Evolutionary conservation across 2,329 filamentous ascomycete genomes (phyloP), one percentile per base, ranked within the genome.

Genomic region (Microdochium nivale): DNA sequence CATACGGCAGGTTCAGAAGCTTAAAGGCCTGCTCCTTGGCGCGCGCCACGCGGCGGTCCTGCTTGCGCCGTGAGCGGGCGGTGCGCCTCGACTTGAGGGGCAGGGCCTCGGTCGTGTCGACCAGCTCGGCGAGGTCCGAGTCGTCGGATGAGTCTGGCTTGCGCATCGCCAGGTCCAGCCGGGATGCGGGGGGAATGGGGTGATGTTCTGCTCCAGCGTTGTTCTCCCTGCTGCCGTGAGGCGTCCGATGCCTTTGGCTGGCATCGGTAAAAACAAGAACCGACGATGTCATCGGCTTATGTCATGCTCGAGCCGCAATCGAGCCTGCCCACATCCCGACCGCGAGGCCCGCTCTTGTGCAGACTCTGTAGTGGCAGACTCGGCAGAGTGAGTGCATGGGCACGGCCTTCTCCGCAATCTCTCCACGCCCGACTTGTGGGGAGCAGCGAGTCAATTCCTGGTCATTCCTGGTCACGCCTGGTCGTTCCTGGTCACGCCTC

Each of bases 21-120:
- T 67, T 64, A 19, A 56, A 63, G 9, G 54, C 53, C 51, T 64
- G 70, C 56, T 70, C 72, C 52, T 72, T 65, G 40, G 40, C 40
- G 13, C 40, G 40, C 16, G 40, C 40, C 7, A 19, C 13, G 3
- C 21, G 3, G 13, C 40, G 40, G 40, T 44, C 40, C 55, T 71
- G 66, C 55, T 68, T 73, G 57, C 70, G 76, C 55, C 67, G 65
- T 19, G 58, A 63, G 30, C 79, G 72, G 57, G 76, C 71, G 5
- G 73, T 79, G 50, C 75, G 74, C 60, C 79, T 81, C 8, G 77
- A 81, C 48, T 64, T 71, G 24, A 79, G 67, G 1, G 68, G 60
- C 14, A 81, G 65, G 1, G 68, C 62, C 48, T 70, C 70, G 2
- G 78, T 81, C 48, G 61, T 65, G 51, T 67, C 64, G 25, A 65